phyloP scores from a whole-genome alignment of 352 stramenopile species.

The Phytophthora syringae region DNA sequence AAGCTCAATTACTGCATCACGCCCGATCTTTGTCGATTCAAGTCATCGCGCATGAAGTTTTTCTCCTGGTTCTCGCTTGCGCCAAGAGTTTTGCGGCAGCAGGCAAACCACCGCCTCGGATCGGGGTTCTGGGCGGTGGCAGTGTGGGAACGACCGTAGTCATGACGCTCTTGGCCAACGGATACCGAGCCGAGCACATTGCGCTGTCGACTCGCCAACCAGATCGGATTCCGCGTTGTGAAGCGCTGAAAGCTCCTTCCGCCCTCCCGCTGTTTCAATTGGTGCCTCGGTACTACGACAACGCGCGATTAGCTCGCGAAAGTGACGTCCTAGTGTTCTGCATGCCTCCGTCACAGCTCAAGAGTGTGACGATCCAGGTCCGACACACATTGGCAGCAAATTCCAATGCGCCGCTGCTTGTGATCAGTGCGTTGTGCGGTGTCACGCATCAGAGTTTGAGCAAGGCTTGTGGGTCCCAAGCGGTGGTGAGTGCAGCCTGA shows the following conservation, averaged over 20 bases:
- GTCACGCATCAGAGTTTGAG: conserved; percentile 44
- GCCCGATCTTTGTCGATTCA: conserved; percentile 38
- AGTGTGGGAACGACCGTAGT: conserved; percentile 56
- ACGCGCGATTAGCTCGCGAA: conserved; percentile 54
- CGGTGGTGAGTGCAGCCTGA: conserved; percentile 44
- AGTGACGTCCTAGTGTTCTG: conserved; percentile 69
- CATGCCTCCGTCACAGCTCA: conserved; percentile 72
- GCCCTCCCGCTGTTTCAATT: conserved; percentile 42
- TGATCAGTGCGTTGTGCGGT: conserved; percentile 60
- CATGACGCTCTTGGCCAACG: conserved; percentile 52
- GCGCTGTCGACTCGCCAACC: conserved; percentile 68
- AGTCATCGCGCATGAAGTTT: conserved; percentile 52
- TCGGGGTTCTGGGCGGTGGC: conserved; percentile 64
- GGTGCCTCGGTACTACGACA: conserved; percentile 63
- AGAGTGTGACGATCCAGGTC: conserved; percentile 73
- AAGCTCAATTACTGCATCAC: conserved; percentile 42
- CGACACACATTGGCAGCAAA: conserved; percentile 50
- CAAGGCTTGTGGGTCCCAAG: conserved; percentile 52
- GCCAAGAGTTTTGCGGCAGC: conserved; percentile 30
- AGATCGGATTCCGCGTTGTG: conserved; percentile 49
- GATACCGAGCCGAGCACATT: conserved; percentile 44
- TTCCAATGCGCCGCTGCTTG: conserved; percentile 30
- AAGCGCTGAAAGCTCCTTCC: conserved; percentile 33
- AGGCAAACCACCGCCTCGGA: conserved; percentile 29
- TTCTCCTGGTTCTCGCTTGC: conserved; percentile 40